Evolutionary conservation across 2,329 filamentous ascomycete species (phyloP).

Genomic region (Bipolaris sorokiniana): DNA sequence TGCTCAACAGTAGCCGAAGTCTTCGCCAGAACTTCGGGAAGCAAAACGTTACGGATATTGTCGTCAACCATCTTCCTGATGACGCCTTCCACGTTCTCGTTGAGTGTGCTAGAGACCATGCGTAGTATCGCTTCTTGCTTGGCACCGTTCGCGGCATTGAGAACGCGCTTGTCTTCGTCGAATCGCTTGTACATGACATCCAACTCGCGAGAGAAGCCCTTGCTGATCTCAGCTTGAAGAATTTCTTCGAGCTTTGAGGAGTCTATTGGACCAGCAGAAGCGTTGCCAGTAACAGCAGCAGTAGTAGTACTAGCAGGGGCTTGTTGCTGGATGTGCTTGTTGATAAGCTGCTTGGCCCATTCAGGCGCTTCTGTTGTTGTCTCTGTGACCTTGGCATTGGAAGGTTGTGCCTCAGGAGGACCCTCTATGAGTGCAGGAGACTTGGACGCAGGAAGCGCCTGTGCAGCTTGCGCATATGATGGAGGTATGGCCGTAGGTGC

Average conservation of each 20-base stretch:
- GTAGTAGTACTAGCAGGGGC: slow-evolving; percentile 27
- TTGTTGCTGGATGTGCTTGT: slow-evolving; percentile 36
- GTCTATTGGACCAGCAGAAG: slow-evolving; percentile 43
- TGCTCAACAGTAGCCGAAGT: slow-evolving; percentile 73
- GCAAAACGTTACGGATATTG: slow-evolving; percentile 75
- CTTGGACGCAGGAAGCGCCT: slow-evolving; percentile 38
- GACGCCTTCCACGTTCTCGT: slow-evolving; percentile 76
- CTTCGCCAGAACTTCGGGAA: slow-evolving; percentile 74
- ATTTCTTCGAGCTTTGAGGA: slow-evolving; percentile 61
- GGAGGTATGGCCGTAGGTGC: slow-evolving; percentile 23
- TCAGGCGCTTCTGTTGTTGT: slow-evolving; percentile 39
- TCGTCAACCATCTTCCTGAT: slow-evolving; percentile 76
- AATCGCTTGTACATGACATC: slow-evolving; percentile 64
- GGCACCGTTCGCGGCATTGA: slow-evolving; percentile 67
- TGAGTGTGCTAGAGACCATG: slow-evolving; percentile 70
- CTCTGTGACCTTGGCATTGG: slow-evolving; percentile 23
- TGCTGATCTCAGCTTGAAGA: slow-evolving; percentile 57
- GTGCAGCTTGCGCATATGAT: slow-evolving; percentile 53
- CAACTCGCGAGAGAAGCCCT: slow-evolving; percentile 55
- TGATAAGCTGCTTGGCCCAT: slow-evolving; percentile 47
- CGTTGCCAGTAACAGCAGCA: slow-evolving; percentile 3
- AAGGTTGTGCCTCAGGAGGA: slow-evolving; percentile 19
- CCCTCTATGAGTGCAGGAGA: slow-evolving; percentile 37
- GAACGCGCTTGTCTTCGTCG: slow-evolving; percentile 71
- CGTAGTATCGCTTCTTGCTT: slow-evolving; percentile 73